Conservation (phyloP, 2,329 filamentous ascomycete species). For the Trichoderma citrinoviride region DNA sequence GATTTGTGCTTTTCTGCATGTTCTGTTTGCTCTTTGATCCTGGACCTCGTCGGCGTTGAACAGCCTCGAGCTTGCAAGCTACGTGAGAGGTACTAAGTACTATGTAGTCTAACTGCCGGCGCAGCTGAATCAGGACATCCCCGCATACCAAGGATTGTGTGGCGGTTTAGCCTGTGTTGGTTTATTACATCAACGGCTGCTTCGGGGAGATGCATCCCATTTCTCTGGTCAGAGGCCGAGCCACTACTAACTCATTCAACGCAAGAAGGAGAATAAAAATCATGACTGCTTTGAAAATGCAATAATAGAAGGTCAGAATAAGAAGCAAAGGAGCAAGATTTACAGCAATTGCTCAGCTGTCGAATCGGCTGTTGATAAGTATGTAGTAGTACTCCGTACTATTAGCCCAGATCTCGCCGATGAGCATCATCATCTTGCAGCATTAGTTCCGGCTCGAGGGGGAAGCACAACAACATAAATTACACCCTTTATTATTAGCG, state of each 20-base stretch:
- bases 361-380: not conserved
- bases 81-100: no score
- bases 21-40: no score
- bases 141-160: not conserved
- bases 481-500: not conserved
- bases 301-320: no score
- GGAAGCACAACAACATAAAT: not conserved
- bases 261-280: no score
- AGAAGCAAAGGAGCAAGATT: no score
- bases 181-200: slow-evolving; percentile 5
- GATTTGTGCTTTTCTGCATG: no score
- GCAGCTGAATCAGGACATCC: not conserved
- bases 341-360: not conserved
- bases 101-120: no score
- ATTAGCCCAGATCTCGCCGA: slow-evolving; percentile 10
- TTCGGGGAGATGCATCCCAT: not conserved
- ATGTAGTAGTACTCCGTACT: not conserved
- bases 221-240: not conserved
- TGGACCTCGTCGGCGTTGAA: no score
- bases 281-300: not conserved
- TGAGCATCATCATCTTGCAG: slow-evolving; percentile 13
- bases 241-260: no score
- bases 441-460: slow-evolving; percentile 2
- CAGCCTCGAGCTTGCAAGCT: no score
- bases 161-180: slow-evolving; percentile 7